These are phyloP conservation scores for Curvularia lunata DNA, from an alignment of 2,329 filamentous ascomycete species.

Conservation along the genomic window DNA sequence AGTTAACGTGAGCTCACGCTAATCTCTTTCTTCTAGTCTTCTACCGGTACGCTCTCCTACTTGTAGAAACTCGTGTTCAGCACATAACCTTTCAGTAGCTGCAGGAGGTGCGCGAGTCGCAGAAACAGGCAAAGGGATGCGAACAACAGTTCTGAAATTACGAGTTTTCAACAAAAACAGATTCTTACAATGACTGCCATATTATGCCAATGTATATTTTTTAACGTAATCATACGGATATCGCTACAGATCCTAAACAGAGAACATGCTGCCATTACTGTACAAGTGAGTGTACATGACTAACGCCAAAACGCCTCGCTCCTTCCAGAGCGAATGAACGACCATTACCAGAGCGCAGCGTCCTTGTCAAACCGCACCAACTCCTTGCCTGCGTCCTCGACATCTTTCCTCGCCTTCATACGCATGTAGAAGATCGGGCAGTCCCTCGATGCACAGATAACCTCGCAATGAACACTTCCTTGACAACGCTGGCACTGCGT, in stretches of 20 bases:
- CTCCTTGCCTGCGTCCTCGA: constrained; percentile 93
- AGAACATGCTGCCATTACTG: neutral
- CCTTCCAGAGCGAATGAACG: neutral
- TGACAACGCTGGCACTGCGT: constrained; percentile 98
- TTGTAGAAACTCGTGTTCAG: no score
- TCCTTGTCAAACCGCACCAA: constrained; percentile 88
- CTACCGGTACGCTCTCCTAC: no score
- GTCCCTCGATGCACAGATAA: constrained; percentile 95
- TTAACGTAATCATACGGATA: constrained; percentile 1
- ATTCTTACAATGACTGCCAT: neutral
- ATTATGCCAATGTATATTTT: neutral
- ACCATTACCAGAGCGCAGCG: constrained; percentile 67
- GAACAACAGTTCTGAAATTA: no score
- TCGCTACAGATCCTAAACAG: neutral
- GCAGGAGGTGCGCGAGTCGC: no score
- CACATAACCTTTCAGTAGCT: no score
- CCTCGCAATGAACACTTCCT: constrained; percentile 96
- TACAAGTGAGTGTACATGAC: constrained; percentile 2
- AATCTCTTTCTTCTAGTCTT: no score
- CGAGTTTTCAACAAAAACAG: no score
- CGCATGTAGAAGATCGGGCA: constrained; percentile 99
- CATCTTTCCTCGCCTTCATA: constrained; percentile 99
- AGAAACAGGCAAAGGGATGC: no score
- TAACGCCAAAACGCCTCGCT: constrained; percentile 13
- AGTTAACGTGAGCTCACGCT: no score